Conservation (phyloP, 2,329 filamentous ascomycete genomes). For the Paecilomyces fulvus region DNA sequence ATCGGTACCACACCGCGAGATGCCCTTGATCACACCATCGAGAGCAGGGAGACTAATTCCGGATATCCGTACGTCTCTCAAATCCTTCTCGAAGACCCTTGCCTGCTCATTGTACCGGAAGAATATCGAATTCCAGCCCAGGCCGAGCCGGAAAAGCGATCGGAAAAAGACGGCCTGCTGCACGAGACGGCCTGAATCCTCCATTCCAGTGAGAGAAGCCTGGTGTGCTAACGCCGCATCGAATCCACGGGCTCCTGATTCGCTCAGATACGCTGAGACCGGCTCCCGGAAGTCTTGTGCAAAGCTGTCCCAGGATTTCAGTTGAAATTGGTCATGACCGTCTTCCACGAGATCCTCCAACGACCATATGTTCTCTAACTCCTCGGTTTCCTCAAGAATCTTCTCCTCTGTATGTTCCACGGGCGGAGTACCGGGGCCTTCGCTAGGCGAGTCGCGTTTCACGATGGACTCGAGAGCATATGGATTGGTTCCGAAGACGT, state of each 20-base stretch:
- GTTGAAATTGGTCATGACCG: constrained; percentile 7
- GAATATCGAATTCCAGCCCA: constrained; percentile 38
- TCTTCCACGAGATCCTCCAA: constrained; percentile 16
- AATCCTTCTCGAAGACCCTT: constrained; percentile 29
- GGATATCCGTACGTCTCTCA: constrained; percentile 39
- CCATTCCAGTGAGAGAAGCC: constrained; percentile 10
- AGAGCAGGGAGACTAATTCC: constrained; percentile 42
- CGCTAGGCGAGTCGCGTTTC: constrained; percentile 11
- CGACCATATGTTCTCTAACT: constrained; percentile 27
- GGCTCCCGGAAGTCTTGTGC: constrained; percentile 23
- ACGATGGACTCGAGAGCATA: constrained; percentile 12
- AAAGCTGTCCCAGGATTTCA: constrained; percentile 37
- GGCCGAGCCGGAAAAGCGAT: constrained; percentile 31
- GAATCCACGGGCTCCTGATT: constrained; percentile 32
- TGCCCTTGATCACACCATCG: constrained; percentile 19
- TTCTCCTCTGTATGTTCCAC: constrained; percentile 13
- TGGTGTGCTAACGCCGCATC: constrained; percentile 29
- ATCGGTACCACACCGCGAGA: constrained; percentile 28
- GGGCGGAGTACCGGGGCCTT: constrained; percentile 13
- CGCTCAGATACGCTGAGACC: constrained; percentile 34
- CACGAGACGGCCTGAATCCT: constrained; percentile 22
- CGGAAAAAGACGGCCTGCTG: constrained; percentile 31
- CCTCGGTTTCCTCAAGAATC: constrained; percentile 10
- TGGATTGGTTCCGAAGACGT: constrained; percentile 21
- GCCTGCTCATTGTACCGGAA: constrained; percentile 32